Evolutionary conservation across 2,329 filamentous ascomycete species (phyloP).

Genomic region (Fusarium coicis): DNA sequence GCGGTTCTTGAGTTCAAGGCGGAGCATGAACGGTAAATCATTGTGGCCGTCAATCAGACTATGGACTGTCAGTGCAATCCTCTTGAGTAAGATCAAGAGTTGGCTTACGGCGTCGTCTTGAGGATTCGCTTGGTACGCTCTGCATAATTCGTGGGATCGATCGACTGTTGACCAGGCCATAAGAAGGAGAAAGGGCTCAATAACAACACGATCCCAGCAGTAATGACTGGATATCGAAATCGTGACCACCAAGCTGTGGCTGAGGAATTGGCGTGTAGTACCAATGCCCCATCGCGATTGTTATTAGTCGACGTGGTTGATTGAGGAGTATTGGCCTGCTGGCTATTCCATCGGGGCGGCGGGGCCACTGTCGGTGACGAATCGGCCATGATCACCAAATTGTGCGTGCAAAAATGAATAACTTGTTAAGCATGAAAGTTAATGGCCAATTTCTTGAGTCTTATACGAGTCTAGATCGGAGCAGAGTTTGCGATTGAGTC

Average conservation of each 20-base stretch:
- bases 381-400: background rate
- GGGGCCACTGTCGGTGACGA: background rate
- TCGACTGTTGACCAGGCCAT: conserved; percentile 7
- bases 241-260: conserved; percentile 1
- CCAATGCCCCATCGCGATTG: conserved; percentile 2
- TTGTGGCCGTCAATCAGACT: conserved; percentile 48
- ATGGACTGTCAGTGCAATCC: background rate
- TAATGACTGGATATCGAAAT: conserved; percentile 12
- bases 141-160: conserved; percentile 24
- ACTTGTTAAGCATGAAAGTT: background rate
- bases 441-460: background rate
- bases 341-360: background rate
- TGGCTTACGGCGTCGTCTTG: conserved; percentile 17
- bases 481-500: conserved; percentile 11
- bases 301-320: background rate
- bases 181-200: conserved; percentile 16
- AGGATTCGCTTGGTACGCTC: conserved; percentile 28
- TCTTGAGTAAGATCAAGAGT: background rate
- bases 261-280: conserved; percentile 5
- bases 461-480: background rate
- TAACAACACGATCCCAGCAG: conserved; percentile 11
- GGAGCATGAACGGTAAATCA: conserved; percentile 46
- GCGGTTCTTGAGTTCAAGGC: conserved; percentile 45
- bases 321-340: background rate
- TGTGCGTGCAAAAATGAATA: background rate